phyloP scores from a whole-genome alignment of 2,329 filamentous ascomycete genomes.

The Ophioceras dolichostomum region DNA sequence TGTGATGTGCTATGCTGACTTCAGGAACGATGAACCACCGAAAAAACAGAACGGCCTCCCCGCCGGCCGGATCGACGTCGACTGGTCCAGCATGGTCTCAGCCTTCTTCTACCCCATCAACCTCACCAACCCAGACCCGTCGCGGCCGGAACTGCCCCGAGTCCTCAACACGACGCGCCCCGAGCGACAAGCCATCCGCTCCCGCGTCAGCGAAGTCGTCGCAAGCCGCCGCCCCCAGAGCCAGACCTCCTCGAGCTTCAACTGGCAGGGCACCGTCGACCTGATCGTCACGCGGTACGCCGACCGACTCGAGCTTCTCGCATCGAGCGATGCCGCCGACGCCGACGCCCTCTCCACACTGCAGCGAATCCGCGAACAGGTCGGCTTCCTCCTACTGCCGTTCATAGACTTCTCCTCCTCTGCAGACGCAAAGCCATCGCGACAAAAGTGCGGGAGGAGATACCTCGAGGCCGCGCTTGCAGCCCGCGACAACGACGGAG shows the following conservation, averaged over 20 bases:
- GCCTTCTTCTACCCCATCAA: constrained; percentile 38
- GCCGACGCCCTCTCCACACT: constrained; percentile 5
- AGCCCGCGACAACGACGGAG: neutral
- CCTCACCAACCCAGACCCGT: constrained; percentile 26
- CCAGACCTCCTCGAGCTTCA: constrained; percentile 21
- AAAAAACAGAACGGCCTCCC: constrained; percentile 31
- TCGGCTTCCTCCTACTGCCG: constrained; percentile 25
- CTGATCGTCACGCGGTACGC: constrained; percentile 52
- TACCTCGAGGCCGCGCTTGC: constrained; percentile 22
- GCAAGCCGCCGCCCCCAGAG: constrained; percentile 12
- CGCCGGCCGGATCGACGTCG: constrained; percentile 25
- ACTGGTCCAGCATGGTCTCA: constrained; percentile 38
- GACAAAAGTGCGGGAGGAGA: constrained; percentile 32
- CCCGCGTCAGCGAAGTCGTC: constrained; percentile 12
- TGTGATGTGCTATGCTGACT: neutral
- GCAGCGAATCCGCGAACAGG: constrained; percentile 18
- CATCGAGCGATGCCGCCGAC: constrained; percentile 13
- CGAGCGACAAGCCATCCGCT: constrained; percentile 17
- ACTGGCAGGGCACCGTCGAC: constrained; percentile 60
- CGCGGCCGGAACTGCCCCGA: constrained; percentile 13
- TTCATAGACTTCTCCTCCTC: constrained; percentile 36
- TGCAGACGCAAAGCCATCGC: constrained; percentile 17
- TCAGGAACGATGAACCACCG: too few relatives aligned
- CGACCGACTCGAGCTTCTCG: constrained; percentile 34
- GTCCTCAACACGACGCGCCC: constrained; percentile 8